These are phyloP conservation scores for Chrysoporthe puriensis DNA, from an alignment of 2,329 filamentous ascomycete genomes.

Conservation along the genomic window DNA sequence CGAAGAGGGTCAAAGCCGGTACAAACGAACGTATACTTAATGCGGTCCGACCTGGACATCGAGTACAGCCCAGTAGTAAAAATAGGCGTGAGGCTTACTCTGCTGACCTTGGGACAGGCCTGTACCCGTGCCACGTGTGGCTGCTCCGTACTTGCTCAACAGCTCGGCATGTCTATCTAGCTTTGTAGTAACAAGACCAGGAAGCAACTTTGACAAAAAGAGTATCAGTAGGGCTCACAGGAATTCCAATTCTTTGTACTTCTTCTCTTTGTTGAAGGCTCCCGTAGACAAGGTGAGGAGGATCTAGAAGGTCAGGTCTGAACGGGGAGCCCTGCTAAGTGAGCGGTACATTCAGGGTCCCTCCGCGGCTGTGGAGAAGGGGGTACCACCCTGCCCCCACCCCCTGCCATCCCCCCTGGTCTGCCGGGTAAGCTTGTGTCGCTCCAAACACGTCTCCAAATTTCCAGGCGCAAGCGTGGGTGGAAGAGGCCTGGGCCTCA, in stretches of 20 bases:
- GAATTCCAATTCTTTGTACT: background rate
- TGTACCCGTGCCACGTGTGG: conserved; percentile 6
- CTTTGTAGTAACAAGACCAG: background rate
- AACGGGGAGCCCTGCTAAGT: no score
- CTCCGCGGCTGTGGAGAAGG: background rate
- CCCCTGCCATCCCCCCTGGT: background rate
- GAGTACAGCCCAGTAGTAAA: background rate
- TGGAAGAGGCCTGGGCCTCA: background rate
- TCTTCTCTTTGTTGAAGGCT: background rate
- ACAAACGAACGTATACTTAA: background rate
- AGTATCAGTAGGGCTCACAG: background rate
- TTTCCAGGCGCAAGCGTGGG: background rate
- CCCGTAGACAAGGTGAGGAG: no score
- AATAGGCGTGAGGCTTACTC: background rate
- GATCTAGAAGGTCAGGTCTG: no score
- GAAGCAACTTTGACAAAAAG: background rate
- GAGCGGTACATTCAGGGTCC: background rate
- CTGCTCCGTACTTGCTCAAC: background rate
- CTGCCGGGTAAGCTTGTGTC: background rate
- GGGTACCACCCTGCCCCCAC: background rate
- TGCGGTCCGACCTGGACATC: background rate
- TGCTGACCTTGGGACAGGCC: conserved; percentile 1
- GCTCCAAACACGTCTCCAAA: conserved; percentile 11
- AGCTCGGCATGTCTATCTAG: background rate
- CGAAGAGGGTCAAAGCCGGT: background rate